Conservation (phyloP, 2,329 filamentous ascomycete species). For the Calonectria montana region DNA sequence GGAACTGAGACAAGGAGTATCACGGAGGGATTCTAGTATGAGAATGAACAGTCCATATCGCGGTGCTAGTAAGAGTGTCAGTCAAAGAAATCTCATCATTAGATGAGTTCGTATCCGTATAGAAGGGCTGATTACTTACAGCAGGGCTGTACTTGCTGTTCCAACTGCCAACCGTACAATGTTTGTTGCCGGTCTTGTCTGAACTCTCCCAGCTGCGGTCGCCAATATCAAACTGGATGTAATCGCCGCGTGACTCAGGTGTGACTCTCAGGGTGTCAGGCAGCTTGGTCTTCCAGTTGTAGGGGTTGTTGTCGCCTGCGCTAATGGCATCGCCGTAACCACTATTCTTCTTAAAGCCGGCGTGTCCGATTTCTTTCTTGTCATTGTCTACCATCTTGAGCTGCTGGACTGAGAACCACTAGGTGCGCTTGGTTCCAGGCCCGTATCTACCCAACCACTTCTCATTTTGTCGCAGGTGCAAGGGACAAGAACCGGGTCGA, state of each 20-base stretch:
- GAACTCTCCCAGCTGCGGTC: neutral
- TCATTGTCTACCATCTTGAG: neutral
- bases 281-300: neutral
- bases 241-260: neutral
- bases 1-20: no score
- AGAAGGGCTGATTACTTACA: neutral
- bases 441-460: neutral
- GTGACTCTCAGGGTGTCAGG: neutral
- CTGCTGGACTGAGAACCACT: neutral
- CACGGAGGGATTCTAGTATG: no score
- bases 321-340: neutral
- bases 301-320: neutral
- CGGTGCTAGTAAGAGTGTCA: neutral
- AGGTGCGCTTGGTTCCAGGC: neutral
- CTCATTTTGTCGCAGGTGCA: conserved; percentile 2
- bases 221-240: conserved; percentile 11
- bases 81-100: no score
- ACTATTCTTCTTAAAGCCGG: conserved; percentile 1
- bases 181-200: neutral
- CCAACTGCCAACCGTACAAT: neutral
- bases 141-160: neutral
- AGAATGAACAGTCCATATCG: neutral
- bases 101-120: neutral
- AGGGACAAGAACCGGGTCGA: neutral
- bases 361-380: conserved; percentile 2